Evolutionary conservation across 345 rosid genomes (phyloP), one percentile per base, ranked within the genome.

Genomic region (Clarkia xantiana): DNA sequence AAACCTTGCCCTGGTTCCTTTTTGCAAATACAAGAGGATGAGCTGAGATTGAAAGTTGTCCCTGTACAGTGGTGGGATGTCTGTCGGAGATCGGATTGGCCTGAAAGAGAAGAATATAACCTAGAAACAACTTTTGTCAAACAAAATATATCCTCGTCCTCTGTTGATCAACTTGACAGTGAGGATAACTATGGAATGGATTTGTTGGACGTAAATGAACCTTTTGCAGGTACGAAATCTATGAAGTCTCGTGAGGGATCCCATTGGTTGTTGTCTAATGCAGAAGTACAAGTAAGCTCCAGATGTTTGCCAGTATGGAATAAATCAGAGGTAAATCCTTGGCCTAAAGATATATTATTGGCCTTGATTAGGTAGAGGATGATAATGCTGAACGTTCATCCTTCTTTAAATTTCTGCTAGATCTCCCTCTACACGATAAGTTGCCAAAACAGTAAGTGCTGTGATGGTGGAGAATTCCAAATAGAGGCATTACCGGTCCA

Each of bases 51-150:
- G 55, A 77, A 74, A 58, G 79, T 75, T 63, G 81, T 76, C 52
- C 72, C 83, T 58, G 69, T 79, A 42, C 84, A 75, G 54, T 79
- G 86, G 84, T 82, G 86, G 93, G 86, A 82, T 65, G 84, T 82
- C 9, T 79, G 93, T 63, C 67, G 86, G 61, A 68, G 78, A 54
- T 68, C 60, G 48, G 80, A 81, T 66, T 81, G 85, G 90, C 74
- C 79, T 8, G 85, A 78, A 70, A 76, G 82, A 66, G 82, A 78
- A 66, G 85, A 78, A 62, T 60, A 60, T 54, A 53, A 68, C 60
- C 57, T 75, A 49, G 64, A 62, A 51, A 49, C 74, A 39, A 54
- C 66, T 53, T 52, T 40, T 48, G 54, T 52, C 14, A 45, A 67
- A 25, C 65, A 53, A 61, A 69, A 66, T 66, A 47, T 68, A 50